Conservation (phyloP, 805 yeast species). For the Wickerhamiella dianesei region DNA sequence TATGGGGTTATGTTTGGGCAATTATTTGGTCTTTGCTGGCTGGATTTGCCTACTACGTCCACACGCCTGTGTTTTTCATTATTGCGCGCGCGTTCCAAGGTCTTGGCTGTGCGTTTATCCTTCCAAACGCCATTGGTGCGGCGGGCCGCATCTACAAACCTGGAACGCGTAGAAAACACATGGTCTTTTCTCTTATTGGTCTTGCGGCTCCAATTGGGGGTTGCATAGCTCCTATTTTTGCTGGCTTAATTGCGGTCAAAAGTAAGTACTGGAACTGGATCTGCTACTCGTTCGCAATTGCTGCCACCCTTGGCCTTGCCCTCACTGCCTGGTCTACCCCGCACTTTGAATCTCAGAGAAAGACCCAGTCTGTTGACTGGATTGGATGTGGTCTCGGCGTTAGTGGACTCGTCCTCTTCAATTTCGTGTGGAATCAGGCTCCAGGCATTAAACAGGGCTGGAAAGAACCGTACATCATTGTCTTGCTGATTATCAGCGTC, state of each 20-base stretch:
- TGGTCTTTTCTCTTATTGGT: conserved; percentile 45
- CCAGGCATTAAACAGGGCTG: conserved; percentile 49
- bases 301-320: conserved; percentile 10
- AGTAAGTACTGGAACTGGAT: conserved; percentile 20
- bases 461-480: conserved; percentile 41
- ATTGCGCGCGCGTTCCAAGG: conserved; percentile 50
- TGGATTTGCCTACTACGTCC: conserved; percentile 42
- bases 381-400: conserved; percentile 46
- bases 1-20: conserved; percentile 44
- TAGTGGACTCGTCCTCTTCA: conserved; percentile 45
- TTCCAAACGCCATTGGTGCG: conserved; percentile 51
- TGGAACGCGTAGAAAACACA: conserved; percentile 30
- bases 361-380: conserved; percentile 34
- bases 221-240: conserved; percentile 38
- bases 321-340: conserved; percentile 10
- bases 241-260: conserved; percentile 15
- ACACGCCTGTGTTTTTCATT: conserved; percentile 18
- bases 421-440: conserved; percentile 64
- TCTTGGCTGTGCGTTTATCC: conserved; percentile 43
- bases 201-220: conserved; percentile 54
- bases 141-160: conserved; percentile 27
- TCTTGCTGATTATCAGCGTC: conserved; percentile 44
- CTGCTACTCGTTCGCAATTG: conserved; percentile 34
- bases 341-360: neutral
- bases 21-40: conserved; percentile 45